These are phyloP conservation scores for Candolleomyces eurysporus DNA, from an alignment of 768 basidiomycete species.

Conservation along the genomic window DNA sequence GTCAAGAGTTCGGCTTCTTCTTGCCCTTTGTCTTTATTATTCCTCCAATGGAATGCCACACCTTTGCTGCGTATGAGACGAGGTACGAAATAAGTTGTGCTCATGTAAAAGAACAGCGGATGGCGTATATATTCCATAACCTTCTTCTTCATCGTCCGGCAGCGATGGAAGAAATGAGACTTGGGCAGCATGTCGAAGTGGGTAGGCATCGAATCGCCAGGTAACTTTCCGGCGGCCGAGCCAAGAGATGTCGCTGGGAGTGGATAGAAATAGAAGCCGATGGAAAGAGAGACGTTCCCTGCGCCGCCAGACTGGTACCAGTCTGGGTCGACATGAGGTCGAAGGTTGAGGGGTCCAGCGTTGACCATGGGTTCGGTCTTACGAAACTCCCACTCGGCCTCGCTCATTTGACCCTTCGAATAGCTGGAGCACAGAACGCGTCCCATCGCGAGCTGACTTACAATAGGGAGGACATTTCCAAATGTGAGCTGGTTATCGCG, in stretches of 20 bases:
- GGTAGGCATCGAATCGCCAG: slow-evolving; percentile 37
- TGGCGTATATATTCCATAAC: slow-evolving; percentile 31
- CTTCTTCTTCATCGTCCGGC: slow-evolving; percentile 35
- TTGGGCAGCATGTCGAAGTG: slow-evolving; percentile 41
- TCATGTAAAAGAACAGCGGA: slow-evolving; percentile 47
- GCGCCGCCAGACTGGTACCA: slow-evolving; percentile 48
- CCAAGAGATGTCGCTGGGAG: slow-evolving; percentile 49
- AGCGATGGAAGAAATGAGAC: slow-evolving; percentile 45
- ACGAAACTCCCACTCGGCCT: slow-evolving; percentile 53
- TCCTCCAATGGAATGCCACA: slow-evolving; percentile 16
- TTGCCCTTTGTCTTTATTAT: slow-evolving; percentile 2
- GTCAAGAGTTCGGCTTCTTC: slow-evolving; percentile 17
- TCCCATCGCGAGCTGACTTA: slow-evolving; percentile 52
- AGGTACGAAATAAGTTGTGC: slow-evolving; percentile 18
- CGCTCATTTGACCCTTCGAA: slow-evolving; percentile 43
- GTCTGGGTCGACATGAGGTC: slow-evolving; percentile 44
- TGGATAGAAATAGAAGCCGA: slow-evolving; percentile 40
- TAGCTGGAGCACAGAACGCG: slow-evolving; percentile 48
- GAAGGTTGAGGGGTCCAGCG: slow-evolving; percentile 49
- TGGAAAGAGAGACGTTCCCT: slow-evolving; percentile 38
- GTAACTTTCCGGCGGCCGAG: slow-evolving; percentile 22
- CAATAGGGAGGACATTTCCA: slow-evolving; percentile 46
- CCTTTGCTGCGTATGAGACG: slow-evolving; percentile 22
- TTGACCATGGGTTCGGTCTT: slow-evolving; percentile 47
- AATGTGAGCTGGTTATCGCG: slow-evolving; percentile 44